Conservation (phyloP, 495 filamentous ascomycete species). For the Xanthoparmelia taractica region DNA sequence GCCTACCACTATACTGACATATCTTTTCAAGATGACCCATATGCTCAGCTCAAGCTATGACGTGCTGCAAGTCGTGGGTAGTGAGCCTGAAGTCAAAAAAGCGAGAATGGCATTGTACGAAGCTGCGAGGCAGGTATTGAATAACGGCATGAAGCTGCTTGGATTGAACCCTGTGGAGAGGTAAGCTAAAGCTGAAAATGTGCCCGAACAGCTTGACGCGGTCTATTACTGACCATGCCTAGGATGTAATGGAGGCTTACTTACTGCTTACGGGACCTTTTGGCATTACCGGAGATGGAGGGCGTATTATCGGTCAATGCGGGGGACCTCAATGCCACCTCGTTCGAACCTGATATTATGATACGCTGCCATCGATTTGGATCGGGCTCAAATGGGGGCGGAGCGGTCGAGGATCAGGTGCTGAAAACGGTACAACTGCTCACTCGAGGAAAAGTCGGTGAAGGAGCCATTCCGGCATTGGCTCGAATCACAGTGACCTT, state of each 20-base stretch:
- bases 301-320: neutral
- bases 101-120: constrained; percentile 79
- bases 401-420: neutral
- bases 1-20: constrained; percentile 63
- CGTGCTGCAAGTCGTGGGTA: constrained; percentile 69
- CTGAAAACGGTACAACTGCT: constrained; percentile 1
- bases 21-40: constrained; percentile 86
- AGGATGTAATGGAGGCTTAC: constrained; percentile 12
- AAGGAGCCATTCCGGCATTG: constrained; percentile 3
- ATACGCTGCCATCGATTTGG: neutral
- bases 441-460: constrained; percentile 16
- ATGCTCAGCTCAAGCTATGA: constrained; percentile 77
- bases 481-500: constrained; percentile 2
- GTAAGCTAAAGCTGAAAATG: constrained; percentile 29
- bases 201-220: neutral
- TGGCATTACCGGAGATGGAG: neutral
- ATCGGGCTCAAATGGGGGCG: constrained; percentile 1
- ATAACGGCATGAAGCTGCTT: constrained; percentile 78
- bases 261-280: neutral
- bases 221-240: constrained; percentile 5
- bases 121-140: constrained; percentile 64
- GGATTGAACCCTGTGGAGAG: constrained; percentile 71
- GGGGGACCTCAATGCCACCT: neutral
- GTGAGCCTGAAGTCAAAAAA: constrained; percentile 60
- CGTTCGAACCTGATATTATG: neutral